Conservation (phyloP, 1,284 basidiomycete genomes). For the Meripilus lineatus region DNA sequence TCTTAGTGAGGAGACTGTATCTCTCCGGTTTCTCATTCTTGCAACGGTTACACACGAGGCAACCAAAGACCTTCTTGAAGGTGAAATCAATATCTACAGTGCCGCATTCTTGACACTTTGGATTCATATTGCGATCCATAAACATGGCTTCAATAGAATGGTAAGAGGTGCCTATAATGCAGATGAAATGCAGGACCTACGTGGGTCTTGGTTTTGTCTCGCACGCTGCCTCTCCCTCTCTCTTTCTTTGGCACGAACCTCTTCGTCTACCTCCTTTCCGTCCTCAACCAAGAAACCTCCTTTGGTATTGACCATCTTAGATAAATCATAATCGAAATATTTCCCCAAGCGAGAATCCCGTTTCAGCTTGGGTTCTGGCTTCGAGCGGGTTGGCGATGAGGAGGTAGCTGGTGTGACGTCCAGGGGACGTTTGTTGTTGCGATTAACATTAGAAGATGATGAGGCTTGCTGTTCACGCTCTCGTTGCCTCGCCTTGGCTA, state of each 20-base stretch:
- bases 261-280: constrained; percentile 69
- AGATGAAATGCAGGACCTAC: no score
- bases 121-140: constrained; percentile 66
- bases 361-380: constrained; percentile 48
- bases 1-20: constrained; percentile 96
- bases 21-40: constrained; percentile 86
- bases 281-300: constrained; percentile 91
- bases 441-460: constrained; percentile 37
- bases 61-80: constrained; percentile 77
- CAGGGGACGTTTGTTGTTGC: constrained; percentile 30
- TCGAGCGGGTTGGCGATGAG: constrained; percentile 53
- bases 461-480: constrained; percentile 44
- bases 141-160: constrained; percentile 46
- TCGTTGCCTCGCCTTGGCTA: constrained; percentile 32
- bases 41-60: constrained; percentile 85
- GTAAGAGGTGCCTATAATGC: constrained; percentile 4
- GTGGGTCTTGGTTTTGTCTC: constrained; percentile 64
- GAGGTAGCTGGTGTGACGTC: constrained; percentile 43
- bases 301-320: constrained; percentile 93
- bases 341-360: constrained; percentile 73
- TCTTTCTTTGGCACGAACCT: constrained; percentile 64
- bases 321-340: constrained; percentile 96
- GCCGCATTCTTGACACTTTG: constrained; percentile 79
- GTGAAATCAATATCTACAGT: constrained; percentile 83
- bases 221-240: constrained; percentile 70